A percentile compares a stretch with the other conserved stretches of the same genome.
Conservation (phyloP, 768 basidiomycete species). For the Pleurotus ostreatus region DNA sequence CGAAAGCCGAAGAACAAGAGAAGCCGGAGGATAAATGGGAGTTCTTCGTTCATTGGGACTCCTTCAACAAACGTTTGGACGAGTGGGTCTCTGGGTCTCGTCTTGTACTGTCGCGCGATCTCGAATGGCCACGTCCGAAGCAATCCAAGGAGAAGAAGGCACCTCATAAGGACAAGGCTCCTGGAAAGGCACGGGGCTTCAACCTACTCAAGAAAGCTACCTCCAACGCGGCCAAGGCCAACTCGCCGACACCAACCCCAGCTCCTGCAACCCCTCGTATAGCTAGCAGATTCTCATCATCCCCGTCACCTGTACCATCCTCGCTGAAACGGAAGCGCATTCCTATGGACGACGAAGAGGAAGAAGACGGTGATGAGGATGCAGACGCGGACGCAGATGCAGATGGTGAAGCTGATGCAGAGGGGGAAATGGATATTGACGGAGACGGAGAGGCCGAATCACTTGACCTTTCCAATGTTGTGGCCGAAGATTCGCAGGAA, state of each 20-base stretch:
- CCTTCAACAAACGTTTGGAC: slow-evolving; percentile 98
- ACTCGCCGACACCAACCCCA: slow-evolving; percentile 57
- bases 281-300: slow-evolving; percentile 34
- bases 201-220: slow-evolving; percentile 68
- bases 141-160: slow-evolving; percentile 53
- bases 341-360: slow-evolving; percentile 63
- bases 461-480: slow-evolving; percentile 57
- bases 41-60: slow-evolving; percentile 98
- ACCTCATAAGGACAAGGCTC: slow-evolving; percentile 46
- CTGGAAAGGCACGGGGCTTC: slow-evolving; percentile 58
- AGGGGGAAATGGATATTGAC: slow-evolving; percentile 72
- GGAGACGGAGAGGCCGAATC: slow-evolving; percentile 73
- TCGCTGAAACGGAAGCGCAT: slow-evolving; percentile 62
- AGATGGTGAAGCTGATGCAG: slow-evolving; percentile 51
- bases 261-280: slow-evolving; percentile 42
- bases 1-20: slow-evolving; percentile 38
- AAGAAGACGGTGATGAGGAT: slow-evolving; percentile 52
- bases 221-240: slow-evolving; percentile 55
- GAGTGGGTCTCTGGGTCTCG: slow-evolving; percentile 94
- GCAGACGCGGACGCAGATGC: slow-evolving; percentile 54
- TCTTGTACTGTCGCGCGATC: slow-evolving; percentile 76
- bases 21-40: slow-evolving; percentile 80
- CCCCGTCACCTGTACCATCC: slow-evolving; percentile 52
- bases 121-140: slow-evolving; percentile 96
- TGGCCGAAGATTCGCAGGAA: slow-evolving; percentile 32